Conservation (phyloP, 2,329 filamentous ascomycete genomes). For the Tolypocladium cylindrosporum region DNA sequence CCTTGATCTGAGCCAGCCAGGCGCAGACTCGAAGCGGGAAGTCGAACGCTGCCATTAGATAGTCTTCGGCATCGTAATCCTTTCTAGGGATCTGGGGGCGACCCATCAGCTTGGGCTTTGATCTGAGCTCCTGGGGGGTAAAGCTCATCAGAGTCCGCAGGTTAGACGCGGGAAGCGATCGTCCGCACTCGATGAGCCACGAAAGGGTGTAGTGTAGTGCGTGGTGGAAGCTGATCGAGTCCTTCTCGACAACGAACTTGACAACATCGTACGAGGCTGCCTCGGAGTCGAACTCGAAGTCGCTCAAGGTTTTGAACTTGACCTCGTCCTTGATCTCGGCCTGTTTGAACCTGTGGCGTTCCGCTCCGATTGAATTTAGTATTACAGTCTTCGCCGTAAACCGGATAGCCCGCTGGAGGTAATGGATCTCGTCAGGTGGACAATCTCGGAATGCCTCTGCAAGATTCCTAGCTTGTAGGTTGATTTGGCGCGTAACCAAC, state of each 20-base stretch:
- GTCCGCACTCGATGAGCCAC: constrained; percentile 87
- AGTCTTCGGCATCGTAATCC: constrained; percentile 59
- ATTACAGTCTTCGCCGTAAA: constrained; percentile 76
- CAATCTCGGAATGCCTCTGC: constrained; percentile 73
- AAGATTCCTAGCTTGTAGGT: constrained; percentile 80
- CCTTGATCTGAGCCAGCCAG: constrained; percentile 97
- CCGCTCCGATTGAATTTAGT: constrained; percentile 79
- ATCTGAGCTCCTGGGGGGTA: constrained; percentile 58
- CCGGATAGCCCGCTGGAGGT: constrained; percentile 62
- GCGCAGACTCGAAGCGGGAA: constrained; percentile 88
- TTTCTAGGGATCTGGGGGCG: constrained; percentile 45
- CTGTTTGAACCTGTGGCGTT: constrained; percentile 74
- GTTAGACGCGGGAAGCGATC: constrained; percentile 58
- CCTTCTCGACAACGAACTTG: constrained; percentile 78
- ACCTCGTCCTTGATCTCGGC: constrained; percentile 82
- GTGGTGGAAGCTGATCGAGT: constrained; percentile 95
- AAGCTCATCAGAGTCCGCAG: constrained; percentile 63
- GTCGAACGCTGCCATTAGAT: constrained; percentile 81
- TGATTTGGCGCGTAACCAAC: constrained; percentile 88
- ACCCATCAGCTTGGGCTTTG: constrained; percentile 53
- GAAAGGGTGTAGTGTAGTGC: constrained; percentile 92
- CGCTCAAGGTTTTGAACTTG: constrained; percentile 65
- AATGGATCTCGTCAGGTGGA: constrained; percentile 51
- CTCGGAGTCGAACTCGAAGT: constrained; percentile 69
- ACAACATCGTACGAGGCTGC: constrained; percentile 57